Percentiles rank a stretch among this genome's conserved stretches.
These are phyloP conservation scores for Lyophyllum decastes DNA, from an alignment of 768 basidiomycete genomes.

Conservation along the genomic window DNA sequence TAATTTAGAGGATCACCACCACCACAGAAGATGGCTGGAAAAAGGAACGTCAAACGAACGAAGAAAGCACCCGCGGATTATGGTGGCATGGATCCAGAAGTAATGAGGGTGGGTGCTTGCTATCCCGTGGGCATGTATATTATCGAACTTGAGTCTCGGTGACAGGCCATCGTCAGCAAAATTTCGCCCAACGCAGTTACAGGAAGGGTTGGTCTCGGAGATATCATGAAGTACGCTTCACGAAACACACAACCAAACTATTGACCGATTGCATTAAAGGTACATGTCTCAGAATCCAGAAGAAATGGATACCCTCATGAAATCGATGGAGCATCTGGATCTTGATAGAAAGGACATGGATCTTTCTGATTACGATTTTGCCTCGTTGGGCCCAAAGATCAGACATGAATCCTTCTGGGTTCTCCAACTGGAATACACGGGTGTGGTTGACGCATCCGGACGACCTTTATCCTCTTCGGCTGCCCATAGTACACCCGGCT, in stretches of 20 bases:
- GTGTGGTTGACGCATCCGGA: conserved; percentile 22
- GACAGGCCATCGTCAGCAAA: conserved; percentile 14
- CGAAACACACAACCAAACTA: background rate
- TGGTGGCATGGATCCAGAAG: conserved; percentile 17
- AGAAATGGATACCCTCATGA: conserved; percentile 22
- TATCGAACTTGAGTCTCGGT: background rate
- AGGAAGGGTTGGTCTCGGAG: conserved; percentile 21
- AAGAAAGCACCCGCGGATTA: background rate
- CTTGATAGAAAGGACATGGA: conserved; percentile 18
- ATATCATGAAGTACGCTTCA: conserved; percentile 22
- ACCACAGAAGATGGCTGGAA: background rate
- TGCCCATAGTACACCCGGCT: conserved; percentile 17
- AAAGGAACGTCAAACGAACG: background rate
- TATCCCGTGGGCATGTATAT: conserved; percentile 15
- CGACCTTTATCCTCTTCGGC: conserved; percentile 12
- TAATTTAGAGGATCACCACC: background rate
- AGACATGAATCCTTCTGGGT: conserved; percentile 31
- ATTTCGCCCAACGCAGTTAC: conserved; percentile 25
- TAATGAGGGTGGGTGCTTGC: conserved; percentile 21
- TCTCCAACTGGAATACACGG: conserved; percentile 30
- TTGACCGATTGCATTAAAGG: conserved; percentile 8
- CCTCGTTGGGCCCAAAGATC: conserved; percentile 23
- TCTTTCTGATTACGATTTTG: conserved; percentile 21
- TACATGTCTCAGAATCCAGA: conserved; percentile 25
- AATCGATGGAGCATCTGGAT: conserved; percentile 12